A percentile compares a stretch with the other conserved stretches of the same genome.
These are phyloP conservation scores for Camillea tinctor DNA, from an alignment of 2,329 filamentous ascomycete genomes.

Conservation along the genomic window DNA sequence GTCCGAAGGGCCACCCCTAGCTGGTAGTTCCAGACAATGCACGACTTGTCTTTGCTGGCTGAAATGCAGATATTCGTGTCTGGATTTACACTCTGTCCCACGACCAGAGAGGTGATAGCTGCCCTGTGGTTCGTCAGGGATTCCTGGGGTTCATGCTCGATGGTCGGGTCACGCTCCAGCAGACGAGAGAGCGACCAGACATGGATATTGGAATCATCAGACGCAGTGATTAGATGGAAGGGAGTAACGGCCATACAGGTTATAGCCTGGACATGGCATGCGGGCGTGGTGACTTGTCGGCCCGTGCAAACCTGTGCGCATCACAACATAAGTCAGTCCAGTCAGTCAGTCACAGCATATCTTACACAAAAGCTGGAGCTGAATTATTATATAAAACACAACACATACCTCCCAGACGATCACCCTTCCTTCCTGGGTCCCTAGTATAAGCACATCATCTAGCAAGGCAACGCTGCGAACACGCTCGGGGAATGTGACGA, in stretches of 20 bases:
- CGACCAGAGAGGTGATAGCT: constrained; percentile 63
- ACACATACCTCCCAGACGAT: constrained; percentile 87
- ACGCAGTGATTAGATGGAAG: constrained; percentile 73
- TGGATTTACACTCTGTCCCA: constrained; percentile 64
- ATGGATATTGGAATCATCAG: constrained; percentile 84
- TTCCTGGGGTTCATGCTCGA: constrained; percentile 66
- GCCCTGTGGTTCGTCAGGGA: constrained; percentile 77
- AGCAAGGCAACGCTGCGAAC: constrained; percentile 76
- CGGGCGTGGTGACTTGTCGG: constrained; percentile 70
- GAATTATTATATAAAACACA: background rate
- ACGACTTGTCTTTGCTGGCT: constrained; percentile 80
- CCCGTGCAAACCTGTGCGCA: constrained; percentile 65
- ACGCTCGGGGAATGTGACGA: constrained; percentile 83
- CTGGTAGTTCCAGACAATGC: constrained; percentile 90
- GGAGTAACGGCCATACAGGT: constrained; percentile 72
- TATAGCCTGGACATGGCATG: constrained; percentile 77
- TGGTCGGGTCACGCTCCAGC: constrained; percentile 56
- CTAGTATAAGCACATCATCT: constrained; percentile 71
- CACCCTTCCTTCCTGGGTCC: constrained; percentile 80
- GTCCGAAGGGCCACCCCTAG: constrained; percentile 76
- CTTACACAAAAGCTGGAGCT: background rate
- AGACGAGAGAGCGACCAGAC: constrained; percentile 83
- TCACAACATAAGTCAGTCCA: no score
- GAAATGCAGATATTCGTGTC: constrained; percentile 82
- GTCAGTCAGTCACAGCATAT: constrained; percentile 12